Evolutionary conservation across 306 rosid species (phyloP).

Genomic region (Vachellia collinsii): DNA sequence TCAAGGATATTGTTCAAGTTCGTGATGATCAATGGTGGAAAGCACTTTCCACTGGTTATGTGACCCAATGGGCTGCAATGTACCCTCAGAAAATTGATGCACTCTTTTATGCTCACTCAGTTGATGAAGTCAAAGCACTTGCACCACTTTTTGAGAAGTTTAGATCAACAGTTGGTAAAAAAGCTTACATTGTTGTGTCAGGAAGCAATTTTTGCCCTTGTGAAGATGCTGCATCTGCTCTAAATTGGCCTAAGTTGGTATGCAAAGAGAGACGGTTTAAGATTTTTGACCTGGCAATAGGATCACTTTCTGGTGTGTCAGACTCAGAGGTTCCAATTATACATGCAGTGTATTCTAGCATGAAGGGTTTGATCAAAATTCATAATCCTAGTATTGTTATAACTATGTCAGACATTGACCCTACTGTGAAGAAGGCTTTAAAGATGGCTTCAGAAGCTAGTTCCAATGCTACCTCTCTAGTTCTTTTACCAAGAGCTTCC

Average conservation of each 20-base stretch:
- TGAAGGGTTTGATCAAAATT: slow-evolving; percentile 89
- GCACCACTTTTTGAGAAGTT: slow-evolving; percentile 87
- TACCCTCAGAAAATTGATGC: slow-evolving; percentile 89
- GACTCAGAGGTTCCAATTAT: slow-evolving; percentile 82
- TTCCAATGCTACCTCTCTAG: slow-evolving; percentile 61
- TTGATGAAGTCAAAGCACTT: slow-evolving; percentile 74
- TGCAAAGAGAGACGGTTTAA: slow-evolving; percentile 86
- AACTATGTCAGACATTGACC: slow-evolving; percentile 69
- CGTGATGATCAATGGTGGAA: slow-evolving; percentile 99
- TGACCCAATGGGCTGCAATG: slow-evolving; percentile 98
- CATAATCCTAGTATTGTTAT: slow-evolving; percentile 88
- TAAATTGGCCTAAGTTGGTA: slow-evolving; percentile 78
- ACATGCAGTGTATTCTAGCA: slow-evolving; percentile 79
- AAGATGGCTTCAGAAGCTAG: slow-evolving; percentile 81
- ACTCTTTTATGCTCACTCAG: slow-evolving; percentile 85
- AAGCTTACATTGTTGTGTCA: slow-evolving; percentile 82
- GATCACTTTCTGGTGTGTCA: slow-evolving; percentile 70
- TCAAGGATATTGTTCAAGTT: slow-evolving; percentile 89
- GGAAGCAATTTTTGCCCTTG: slow-evolving; percentile 77
- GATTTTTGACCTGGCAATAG: slow-evolving; percentile 75
- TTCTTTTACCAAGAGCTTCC: slow-evolving; percentile 75
- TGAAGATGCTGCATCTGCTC: slow-evolving; percentile 73
- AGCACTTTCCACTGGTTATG: slow-evolving; percentile 85
- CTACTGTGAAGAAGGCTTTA: slow-evolving; percentile 77
- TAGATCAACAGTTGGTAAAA: slow-evolving; percentile 77